Base-by-base conservation (phyloP, 2,329 filamentous ascomycete species). In the Fusarium oxysporum region DNA sequence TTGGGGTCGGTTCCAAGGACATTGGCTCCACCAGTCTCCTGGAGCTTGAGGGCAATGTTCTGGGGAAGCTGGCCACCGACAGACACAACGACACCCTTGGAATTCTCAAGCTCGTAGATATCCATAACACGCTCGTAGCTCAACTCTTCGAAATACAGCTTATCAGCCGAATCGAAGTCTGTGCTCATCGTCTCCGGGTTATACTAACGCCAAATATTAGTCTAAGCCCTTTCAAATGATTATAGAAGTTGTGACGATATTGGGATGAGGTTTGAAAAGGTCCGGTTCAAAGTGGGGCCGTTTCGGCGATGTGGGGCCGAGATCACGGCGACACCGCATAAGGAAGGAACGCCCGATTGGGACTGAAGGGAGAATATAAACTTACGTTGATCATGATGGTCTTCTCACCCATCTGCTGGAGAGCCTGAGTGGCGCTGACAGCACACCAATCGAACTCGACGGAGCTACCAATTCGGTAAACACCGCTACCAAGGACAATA, bases 361-460 rank as follows among this genome's bases (percentile, higher is more conserved):
- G 37, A 51, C 33, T n/a, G 38, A 13, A 25, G 41, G 37, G 60
- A 23, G 64, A 67, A 33, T 19, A n/a, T 57, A 17, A 62, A 76
- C 86, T 87, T 83, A 89, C 87, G 79, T 98, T 98, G 79, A 99
- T 96, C 94, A 98, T 97, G 65, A 97, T 91, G 35, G 96, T 98
- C 91, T 98, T 98, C 87, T 97, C 93, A 76, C 95, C 95, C 87
- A 97, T 94, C 69, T 92, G 87, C 78, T 92, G 91, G 71, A 98
- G 88, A 45, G 94, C 93, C 71, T 94, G 88, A 16, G 95, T 95
- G 72, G 95, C 93, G 79, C 95, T 96, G 70, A 98, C 95, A 72
- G 95, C 95, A 82, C 96, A 98, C 96, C 96, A 98, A 84, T 99
- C 96, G 81, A 99, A 99, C 84, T 99, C 96, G 58, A 99, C 96